Evolutionary conservation across 805 yeast genomes (phyloP), one percentile per base, ranked within the genome.

Genomic region (Wickerhamiella dianesei): DNA sequence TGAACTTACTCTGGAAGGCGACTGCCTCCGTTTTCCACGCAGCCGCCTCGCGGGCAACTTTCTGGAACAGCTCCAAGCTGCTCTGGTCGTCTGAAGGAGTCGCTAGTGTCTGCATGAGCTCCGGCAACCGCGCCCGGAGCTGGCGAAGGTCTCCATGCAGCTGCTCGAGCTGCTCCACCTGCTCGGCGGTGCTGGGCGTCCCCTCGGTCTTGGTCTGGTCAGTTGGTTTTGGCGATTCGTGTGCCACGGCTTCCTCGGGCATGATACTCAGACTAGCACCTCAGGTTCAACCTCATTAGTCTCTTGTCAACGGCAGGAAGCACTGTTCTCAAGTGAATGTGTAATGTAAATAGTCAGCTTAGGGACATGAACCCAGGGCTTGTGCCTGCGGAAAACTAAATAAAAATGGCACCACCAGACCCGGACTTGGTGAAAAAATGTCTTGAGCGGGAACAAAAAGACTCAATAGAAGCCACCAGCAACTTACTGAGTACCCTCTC

Each of bases 381-480:
- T 14, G 35, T 29, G 35, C 35, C 35, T 29, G 35, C 35, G 35
- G 35, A 14, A 9, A 29, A 9, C 13, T 29, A 9, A 14, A 14
- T 14, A 25, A 12, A 25, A 25, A 25, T 25, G 32, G 32, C 32
- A 25, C 32, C 32, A 25, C 35, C 25, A 3, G 22, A 35, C 3
- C 48, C 48, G 4, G 14, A 9, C 9, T 20, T 17, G 20, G 42
- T 44, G 12, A 40, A 21, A 17, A 51, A 57, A 3, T 67, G 76
- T 20, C 57, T 78, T 3, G 56, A 57, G 1, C 66, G 70, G 17
- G 84, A 80, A 53, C 67, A 72, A 46, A 56, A 64, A 3, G 77
- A 73, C 40, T 85, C 79, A 54, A 67, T 70, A 4, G 71, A 72
- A 40, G 70, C 70, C 36, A 71, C 75, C 1, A 56, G 69, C 2